Evolutionary conservation across 805 yeast genomes (phyloP).

Genomic region (Yarrowia sp.): DNA sequence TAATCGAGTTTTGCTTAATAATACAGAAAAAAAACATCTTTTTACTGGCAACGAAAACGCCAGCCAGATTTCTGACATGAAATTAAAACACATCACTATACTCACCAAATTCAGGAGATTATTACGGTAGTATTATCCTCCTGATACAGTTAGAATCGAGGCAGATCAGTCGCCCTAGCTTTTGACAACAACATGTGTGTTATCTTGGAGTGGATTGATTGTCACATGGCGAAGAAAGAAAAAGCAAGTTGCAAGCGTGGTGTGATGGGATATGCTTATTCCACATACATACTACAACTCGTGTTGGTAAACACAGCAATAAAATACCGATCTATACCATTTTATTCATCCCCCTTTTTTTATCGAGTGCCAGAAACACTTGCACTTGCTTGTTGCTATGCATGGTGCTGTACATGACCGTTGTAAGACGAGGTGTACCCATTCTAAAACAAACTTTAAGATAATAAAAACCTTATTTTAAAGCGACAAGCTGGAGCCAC

Average conservation of each 20-base stretch:
- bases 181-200: neutral
- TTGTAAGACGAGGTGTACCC: neutral
- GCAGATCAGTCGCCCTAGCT: neutral
- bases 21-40: neutral
- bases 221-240: conserved; percentile 10
- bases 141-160: no score
- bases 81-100: neutral
- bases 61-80: neutral
- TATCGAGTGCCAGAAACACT: neutral
- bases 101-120: neutral
- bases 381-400: neutral
- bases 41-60: neutral
- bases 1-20: neutral
- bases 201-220: neutral
- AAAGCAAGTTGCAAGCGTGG: neutral
- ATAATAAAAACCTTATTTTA: neutral
- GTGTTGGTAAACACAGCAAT: no score
- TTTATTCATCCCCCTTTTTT: neutral
- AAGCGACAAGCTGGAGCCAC: neutral
- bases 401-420: neutral
- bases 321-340: no score
- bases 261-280: neutral
- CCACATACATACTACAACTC: neutral
- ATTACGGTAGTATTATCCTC: no score
- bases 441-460: neutral